Evolutionary conservation across 345 rosid species (phyloP).

Genomic region (Salix arbutifolia): DNA sequence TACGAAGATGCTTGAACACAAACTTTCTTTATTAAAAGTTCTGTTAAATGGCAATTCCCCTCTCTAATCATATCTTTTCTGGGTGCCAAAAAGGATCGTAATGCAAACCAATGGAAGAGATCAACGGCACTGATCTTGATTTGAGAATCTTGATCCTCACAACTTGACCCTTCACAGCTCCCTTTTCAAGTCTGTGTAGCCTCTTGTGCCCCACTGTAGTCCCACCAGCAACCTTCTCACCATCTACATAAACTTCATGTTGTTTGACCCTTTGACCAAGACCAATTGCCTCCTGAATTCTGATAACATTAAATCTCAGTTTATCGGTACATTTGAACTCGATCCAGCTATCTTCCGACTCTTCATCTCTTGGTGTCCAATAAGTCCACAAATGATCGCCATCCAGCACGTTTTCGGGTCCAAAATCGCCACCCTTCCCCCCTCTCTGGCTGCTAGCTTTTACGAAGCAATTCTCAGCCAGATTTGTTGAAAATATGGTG

Average conservation of each 20-base stretch:
- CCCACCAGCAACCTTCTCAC: conserved; percentile 42
- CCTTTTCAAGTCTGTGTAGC: conserved; percentile 45
- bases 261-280: conserved; percentile 58
- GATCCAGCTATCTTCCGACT: conserved; percentile 38
- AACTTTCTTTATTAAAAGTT: too few species aligned
- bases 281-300: conserved; percentile 71
- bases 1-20: too few species aligned
- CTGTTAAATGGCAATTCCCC: too few species aligned
- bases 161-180: conserved; percentile 25
- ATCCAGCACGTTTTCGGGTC: conserved; percentile 57
- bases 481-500: conserved; percentile 43
- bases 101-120: conserved; percentile 67
- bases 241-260: conserved; percentile 55
- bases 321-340: conserved; percentile 32
- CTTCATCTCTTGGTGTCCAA: conserved; percentile 47
- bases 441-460: conserved; percentile 58
- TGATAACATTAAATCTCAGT: conserved; percentile 51
- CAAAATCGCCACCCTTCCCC: conserved; percentile 45
- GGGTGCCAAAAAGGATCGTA: conserved; percentile 54
- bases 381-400: conserved; percentile 61
- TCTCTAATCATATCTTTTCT: not conserved
- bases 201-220: conserved; percentile 64
- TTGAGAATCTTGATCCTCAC: conserved; percentile 44
- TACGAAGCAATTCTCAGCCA: conserved; percentile 37
- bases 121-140: conserved; percentile 49